These are phyloP conservation scores for Phytopythium vexans DNA, from an alignment of 352 stramenopile species.

Conservation along the genomic window DNA sequence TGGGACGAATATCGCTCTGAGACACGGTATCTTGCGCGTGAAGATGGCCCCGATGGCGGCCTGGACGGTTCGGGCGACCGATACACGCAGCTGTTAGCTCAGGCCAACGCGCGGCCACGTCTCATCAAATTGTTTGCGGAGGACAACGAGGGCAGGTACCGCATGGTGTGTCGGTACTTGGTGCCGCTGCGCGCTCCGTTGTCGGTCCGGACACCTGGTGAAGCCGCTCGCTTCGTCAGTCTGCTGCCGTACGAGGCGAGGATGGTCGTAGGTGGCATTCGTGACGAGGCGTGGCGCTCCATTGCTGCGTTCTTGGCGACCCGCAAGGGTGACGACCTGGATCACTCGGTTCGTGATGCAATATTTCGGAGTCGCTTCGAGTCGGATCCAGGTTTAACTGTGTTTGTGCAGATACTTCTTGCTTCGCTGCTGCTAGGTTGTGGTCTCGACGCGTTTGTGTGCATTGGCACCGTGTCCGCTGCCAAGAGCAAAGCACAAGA, in stretches of 20 bases:
- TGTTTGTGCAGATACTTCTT: slow-evolving; percentile 58
- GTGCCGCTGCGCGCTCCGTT: slow-evolving; percentile 38
- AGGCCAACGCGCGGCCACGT: slow-evolving; percentile 20
- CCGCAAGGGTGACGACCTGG: slow-evolving; percentile 72
- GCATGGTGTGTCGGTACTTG: slow-evolving; percentile 88
- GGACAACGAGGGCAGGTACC: slow-evolving; percentile 84
- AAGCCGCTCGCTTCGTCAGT: slow-evolving; percentile 84
- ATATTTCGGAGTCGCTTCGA: background rate
- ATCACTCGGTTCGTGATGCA: slow-evolving; percentile 58
- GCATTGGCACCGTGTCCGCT: slow-evolving; percentile 69
- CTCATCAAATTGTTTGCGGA: slow-evolving; percentile 84
- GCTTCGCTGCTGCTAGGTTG: slow-evolving; percentile 87
- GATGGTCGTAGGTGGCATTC: slow-evolving; percentile 42
- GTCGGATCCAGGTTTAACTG: background rate
- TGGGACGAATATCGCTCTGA: slow-evolving; percentile 76
- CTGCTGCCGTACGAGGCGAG: slow-evolving; percentile 70
- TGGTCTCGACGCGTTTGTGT: slow-evolving; percentile 85
- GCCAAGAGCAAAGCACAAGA: slow-evolving; percentile 11
- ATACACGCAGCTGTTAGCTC: slow-evolving; percentile 11
- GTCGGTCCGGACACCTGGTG: slow-evolving; percentile 62
- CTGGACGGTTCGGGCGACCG: slow-evolving; percentile 16
- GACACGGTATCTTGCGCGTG: slow-evolving; percentile 8
- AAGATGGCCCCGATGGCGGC: slow-evolving; percentile 1
- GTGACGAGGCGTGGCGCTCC: slow-evolving; percentile 77
- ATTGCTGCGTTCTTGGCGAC: slow-evolving; percentile 67